Base-by-base conservation (phyloP, 2,329 filamentous ascomycete genomes). In the Xylaria polymorpha region DNA sequence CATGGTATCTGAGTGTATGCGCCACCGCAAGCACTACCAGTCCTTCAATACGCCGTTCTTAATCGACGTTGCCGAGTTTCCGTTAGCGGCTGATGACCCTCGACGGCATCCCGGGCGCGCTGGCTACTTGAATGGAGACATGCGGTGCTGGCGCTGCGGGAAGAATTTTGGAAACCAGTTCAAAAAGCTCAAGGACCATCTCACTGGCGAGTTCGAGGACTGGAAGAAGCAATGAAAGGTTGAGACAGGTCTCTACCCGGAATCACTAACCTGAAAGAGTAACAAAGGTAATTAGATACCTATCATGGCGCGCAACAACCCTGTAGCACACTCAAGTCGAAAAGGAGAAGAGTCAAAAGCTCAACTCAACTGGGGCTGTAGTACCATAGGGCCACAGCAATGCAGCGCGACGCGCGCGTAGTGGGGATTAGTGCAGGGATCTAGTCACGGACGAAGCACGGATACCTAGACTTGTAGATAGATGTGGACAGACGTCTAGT, bases 41-140 rank as follows among this genome's bases (percentile, higher is more conserved):
- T 96, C 92, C 72, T 98, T 98, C 81, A 90, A 88, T 39, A 97
- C 94, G 61, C 87, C 88, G 3, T 99, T 98, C 79, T 88, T 99
- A 25, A 87, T 98, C 14, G 85, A 86, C 18, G 76, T 98, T 32
- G 89, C 89, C 25, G 92, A 94, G 68, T 95, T 98, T 59, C 95
- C 96, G 4, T 81, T 98, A 37, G 84, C 85, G 0, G 71, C 83
- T 32, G 87, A 90, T 64, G 93, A 97, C 78, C 79, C 81, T 55
- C 83, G 93, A 68, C 85, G 90, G 71, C 78, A 88, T 65, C 86
- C 88, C 0, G 83, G 82, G 0, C 81, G 80, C 67, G 82, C 85
- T 64, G 85, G 85, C 20, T 94, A 91, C 80, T 80, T 94, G 71
- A 82, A 85, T 43, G 80, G 81, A 68, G 90, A 94, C 68, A 85